Evolutionary conservation across 1,284 basidiomycete species (phyloP), one percentile per base, ranked within the genome.

Genomic region (Fistulinella cinereoalba): DNA sequence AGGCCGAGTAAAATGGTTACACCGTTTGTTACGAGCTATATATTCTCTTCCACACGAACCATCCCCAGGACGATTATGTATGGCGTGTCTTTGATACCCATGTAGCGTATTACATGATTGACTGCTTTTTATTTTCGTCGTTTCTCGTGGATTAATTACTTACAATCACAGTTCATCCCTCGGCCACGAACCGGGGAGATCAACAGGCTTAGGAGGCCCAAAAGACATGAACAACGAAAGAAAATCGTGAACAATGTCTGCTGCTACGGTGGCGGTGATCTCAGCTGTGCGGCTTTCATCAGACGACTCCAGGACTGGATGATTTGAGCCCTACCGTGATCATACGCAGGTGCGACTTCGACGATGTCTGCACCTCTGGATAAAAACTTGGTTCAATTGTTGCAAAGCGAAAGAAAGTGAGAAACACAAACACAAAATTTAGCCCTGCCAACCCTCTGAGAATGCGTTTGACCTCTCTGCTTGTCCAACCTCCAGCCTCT

Each of bases 261-360:
- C 82, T 6, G 83, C 81, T 29, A 72, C 77, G 32, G 76, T 76
- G 15, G 75, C 74, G 28, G 81, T 84, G 43, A 80, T 76, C 45
- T 84, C 82, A 4, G 81, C 82, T 75, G 15, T 6, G 21, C 22
- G 24, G 12, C 12, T 53, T 60, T 19, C 47, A 64, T 68, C 67
- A 57, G 56, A 74, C 70, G 48, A 71, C 71, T 18, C 4, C 3
- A 10, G 23, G 11, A 6, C 10, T 11, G 3, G 43, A 36, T 28
- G 16, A 33, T 15, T 7, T 40, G 41, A 23, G 16, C 18, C 69
- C 6, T 41, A 74, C 71, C 80, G 53, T 81, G 75, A 61, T 90
- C 87, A 56, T 88, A 91, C n/a, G 85, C 80, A 21, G 88, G 87
- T 4, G 87, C 71, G n/a, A 90, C 87, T 66, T 90, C 88, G 18